Percentiles rank a stretch among this genome's conserved stretches.
Conservation (phyloP, 164 flowering plant genomes). For the Vitis rotundifolia region DNA sequence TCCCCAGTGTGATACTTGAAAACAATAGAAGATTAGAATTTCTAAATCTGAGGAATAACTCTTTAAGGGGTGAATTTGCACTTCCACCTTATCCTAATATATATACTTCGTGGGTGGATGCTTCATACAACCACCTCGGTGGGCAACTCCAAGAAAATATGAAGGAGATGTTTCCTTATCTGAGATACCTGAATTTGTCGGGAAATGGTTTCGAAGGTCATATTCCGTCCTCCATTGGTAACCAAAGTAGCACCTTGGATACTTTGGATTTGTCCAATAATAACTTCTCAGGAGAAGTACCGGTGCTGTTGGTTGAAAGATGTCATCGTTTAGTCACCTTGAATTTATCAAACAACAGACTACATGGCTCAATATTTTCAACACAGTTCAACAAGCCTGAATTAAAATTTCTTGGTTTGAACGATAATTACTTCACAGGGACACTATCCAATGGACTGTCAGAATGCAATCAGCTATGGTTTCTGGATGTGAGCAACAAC, state of each 20-base stretch:
- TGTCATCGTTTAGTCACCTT: neutral
- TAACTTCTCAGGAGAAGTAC: neutral
- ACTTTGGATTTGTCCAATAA: neutral
- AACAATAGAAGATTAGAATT: neutral
- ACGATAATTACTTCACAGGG: neutral
- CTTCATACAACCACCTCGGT: neutral
- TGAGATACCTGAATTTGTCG: neutral
- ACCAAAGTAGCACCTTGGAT: neutral
- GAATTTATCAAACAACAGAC: neutral
- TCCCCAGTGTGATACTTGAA: constrained; percentile 5
- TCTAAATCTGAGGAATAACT: constrained; percentile 2
- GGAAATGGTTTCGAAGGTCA: neutral
- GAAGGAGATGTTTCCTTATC: neutral
- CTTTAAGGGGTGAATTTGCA: constrained; percentile 4
- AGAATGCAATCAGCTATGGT: no score
- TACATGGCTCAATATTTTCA: neutral
- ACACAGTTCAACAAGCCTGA: neutral
- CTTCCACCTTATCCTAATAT: neutral
- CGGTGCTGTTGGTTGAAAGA: neutral
- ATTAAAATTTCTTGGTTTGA: neutral
- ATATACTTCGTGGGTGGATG: neutral
- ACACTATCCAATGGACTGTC: no score
- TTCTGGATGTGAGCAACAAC: no score
- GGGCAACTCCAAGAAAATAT: neutral
- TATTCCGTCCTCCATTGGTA: neutral